These are phyloP conservation scores for Arabis hirsuta DNA, from an alignment of 345 rosid species.

Conservation along the genomic window DNA sequence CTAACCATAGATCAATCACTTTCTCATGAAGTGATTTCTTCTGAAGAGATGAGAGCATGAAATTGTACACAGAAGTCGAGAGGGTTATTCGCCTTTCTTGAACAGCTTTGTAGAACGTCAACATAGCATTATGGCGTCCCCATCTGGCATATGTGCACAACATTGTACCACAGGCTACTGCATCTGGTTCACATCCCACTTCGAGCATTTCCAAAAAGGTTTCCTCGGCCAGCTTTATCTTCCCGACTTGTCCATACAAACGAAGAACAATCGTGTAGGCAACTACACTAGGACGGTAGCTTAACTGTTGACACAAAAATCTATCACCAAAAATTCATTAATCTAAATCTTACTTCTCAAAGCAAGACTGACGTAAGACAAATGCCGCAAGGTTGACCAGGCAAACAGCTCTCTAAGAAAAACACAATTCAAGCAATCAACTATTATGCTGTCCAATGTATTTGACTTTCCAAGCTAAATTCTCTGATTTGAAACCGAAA, in stretches of 20 bases:
- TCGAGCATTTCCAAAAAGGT: constrained; percentile 93
- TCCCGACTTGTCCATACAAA: constrained; percentile 82
- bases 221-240: constrained; percentile 83
- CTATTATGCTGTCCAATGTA: no score
- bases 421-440: no score
- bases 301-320: constrained; percentile 66
- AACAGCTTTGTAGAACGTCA: constrained; percentile 73
- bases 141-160: constrained; percentile 93
- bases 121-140: constrained; percentile 86
- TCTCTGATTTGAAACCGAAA: background rate
- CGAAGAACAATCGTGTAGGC: constrained; percentile 82
- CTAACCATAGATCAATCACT: constrained; percentile 74
- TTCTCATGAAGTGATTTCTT: constrained; percentile 73
- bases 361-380: background rate
- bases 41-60: constrained; percentile 92
- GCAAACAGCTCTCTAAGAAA: no score
- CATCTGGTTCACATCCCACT: constrained; percentile 87
- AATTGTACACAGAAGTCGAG: constrained; percentile 78
- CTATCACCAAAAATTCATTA: constrained; percentile 46
- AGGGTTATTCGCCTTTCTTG: constrained; percentile 63
- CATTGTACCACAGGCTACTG: constrained; percentile 94
- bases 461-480: no score
- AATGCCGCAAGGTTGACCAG: no score
- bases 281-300: constrained; percentile 76
- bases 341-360: constrained; percentile 11